These are phyloP conservation scores for Marasmius sp. DNA, from an alignment of 1,284 basidiomycete species.

Conservation along the genomic window DNA sequence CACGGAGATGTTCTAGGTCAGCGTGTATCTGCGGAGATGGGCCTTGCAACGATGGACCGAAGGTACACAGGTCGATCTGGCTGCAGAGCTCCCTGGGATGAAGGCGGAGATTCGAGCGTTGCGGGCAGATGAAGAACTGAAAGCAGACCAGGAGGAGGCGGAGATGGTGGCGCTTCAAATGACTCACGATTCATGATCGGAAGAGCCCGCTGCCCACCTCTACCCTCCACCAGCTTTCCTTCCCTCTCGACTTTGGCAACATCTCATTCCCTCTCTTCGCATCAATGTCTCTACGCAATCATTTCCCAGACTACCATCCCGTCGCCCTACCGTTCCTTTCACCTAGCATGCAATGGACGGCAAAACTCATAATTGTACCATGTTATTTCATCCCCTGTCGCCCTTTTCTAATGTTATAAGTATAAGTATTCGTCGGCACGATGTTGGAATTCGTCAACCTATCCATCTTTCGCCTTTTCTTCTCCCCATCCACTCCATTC, in stretches of 20 bases:
- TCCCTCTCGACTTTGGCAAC: background rate
- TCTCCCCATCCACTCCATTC: background rate
- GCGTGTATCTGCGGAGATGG: slow-evolving; percentile 62
- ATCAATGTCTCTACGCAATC: background rate
- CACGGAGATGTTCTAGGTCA: slow-evolving; percentile 39
- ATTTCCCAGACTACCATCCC: background rate
- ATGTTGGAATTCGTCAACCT: background rate
- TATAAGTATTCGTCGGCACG: background rate
- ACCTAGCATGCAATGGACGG: background rate
- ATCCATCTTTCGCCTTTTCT: background rate
- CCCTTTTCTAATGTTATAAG: slow-evolving; percentile 2
- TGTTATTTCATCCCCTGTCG: background rate
- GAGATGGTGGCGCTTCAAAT: slow-evolving; percentile 10
- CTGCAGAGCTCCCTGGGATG: slow-evolving; percentile 49
- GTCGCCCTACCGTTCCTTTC: background rate
- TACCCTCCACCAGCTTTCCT: background rate
- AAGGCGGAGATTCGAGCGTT: slow-evolving; percentile 48
- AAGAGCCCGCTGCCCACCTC: background rate
- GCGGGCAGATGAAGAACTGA: slow-evolving; percentile 12
- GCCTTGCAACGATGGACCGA: slow-evolving; percentile 62
- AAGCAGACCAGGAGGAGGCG: slow-evolving; percentile 8
- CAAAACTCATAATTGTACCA: background rate
- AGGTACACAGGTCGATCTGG: slow-evolving; percentile 49
- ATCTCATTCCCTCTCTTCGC: background rate
- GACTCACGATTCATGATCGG: slow-evolving; percentile 1